Evolutionary conservation across 257 asterid species (phyloP), one percentile per base, ranked within the genome.

Genomic region (Leonotis leonurus): DNA sequence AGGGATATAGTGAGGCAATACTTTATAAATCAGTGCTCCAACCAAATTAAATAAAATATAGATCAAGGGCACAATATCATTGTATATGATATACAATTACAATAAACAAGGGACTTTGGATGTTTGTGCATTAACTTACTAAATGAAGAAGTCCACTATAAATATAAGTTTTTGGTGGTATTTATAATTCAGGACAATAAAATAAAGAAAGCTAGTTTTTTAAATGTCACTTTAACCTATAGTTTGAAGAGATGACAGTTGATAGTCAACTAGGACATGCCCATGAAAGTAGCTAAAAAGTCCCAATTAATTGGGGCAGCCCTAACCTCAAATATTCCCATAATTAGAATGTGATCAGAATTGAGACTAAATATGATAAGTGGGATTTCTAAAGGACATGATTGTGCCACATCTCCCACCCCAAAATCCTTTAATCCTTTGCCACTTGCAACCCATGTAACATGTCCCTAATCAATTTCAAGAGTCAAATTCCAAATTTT

Each of bases 381-480:
- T 46, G 53, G 45, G 46, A 25, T 35, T 22, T 33, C 6, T 14
- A 16, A 46, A 45, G 52, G 44, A 24, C 33, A 45, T 24, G 56
- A 55, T 61, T 61, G 33, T 62, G 44, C 37, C 52, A 66, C 55
- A 56, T 46, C 53, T 45, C 36, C 72, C 67, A 68, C 67, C 26
- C 49, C 35, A 5, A 67, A 67, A 67, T 68, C 43, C 71, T n/a
- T n/a, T n/a, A n/a, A n/a, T n/a, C 39, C 37, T 12, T 54, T 4
- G 46, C 73, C 60, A 68, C 33, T 58, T 57, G 66, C 56, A 26
- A 29, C 14, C 29, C 16, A 10, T 22, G 2, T 30, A 3, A 45
- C 27, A n/a, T n/a, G 39, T 10, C 64, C 64, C 55, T 1, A 17
- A 3, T 7, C 29, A 30, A 48, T 60, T 29, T 51, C 62, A 18